Evolutionary conservation across 805 yeast genomes (phyloP).

Genomic region (Myxozyma sirexii): DNA sequence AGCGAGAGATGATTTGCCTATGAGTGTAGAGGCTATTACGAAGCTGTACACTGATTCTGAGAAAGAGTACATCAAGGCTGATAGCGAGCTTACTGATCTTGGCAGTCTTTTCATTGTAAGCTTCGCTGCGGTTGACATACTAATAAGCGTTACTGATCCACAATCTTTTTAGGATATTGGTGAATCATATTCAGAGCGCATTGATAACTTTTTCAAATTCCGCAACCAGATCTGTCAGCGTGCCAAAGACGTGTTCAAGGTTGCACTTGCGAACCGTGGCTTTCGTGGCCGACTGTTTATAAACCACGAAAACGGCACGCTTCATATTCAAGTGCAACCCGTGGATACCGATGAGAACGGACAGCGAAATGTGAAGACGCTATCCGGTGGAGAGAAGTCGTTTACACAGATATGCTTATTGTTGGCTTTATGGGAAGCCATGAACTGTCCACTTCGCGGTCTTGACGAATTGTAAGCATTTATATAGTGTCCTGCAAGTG

Average conservation of each 20-base stretch:
- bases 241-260: slow-evolving; percentile 40
- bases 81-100: slow-evolving; percentile 16
- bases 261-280: slow-evolving; percentile 55
- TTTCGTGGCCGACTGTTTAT: slow-evolving; percentile 74
- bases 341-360: slow-evolving; percentile 47
- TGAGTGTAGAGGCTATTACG: slow-evolving; percentile 29
- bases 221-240: slow-evolving; percentile 34
- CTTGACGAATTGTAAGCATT: slow-evolving; percentile 69
- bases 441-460: slow-evolving; percentile 86
- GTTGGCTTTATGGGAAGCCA: slow-evolving; percentile 88
- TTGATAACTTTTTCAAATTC: slow-evolving; percentile 28
- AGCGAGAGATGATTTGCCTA: slow-evolving; percentile 16
- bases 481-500: background rate
- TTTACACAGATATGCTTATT: slow-evolving; percentile 87
- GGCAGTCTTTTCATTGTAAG: slow-evolving; percentile 6
- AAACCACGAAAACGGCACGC: slow-evolving; percentile 47
- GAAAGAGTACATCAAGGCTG: slow-evolving; percentile 22
- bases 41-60: slow-evolving; percentile 15
- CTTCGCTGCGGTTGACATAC: background rate
- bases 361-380: slow-evolving; percentile 71
- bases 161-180: slow-evolving; percentile 1
- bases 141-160: no score
- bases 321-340: slow-evolving; percentile 31
- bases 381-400: slow-evolving; percentile 97
- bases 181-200: slow-evolving; percentile 24